A percentile compares a stretch with the other conserved stretches of the same genome.
These are phyloP conservation scores for Aspergillus thermomutatus DNA, from an alignment of 2,329 filamentous ascomycete species.

Conservation along the genomic window DNA sequence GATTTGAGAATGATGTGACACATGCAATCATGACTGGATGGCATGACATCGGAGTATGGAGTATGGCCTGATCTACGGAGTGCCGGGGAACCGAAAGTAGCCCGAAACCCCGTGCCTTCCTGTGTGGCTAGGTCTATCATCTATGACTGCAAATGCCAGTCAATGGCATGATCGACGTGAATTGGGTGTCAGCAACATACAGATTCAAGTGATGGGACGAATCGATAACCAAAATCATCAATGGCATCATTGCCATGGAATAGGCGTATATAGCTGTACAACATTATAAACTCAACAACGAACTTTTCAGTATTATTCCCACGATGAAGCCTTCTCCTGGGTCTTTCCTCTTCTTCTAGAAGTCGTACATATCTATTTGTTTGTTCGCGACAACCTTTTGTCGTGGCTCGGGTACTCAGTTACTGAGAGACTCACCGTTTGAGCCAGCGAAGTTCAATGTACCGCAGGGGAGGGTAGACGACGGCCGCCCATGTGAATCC, in stretches of 20 bases:
- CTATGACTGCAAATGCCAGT: neutral
- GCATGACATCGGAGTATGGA: neutral
- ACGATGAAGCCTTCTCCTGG: neutral
- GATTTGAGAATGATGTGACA: neutral
- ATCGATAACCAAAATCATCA: neutral
- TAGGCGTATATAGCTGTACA: neutral
- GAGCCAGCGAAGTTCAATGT: constrained; percentile 49
- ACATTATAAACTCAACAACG: neutral
- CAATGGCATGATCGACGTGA: neutral
- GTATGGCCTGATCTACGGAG: neutral
- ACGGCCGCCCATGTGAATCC: constrained; percentile 59
- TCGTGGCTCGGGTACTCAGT: neutral
- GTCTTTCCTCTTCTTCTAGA: neutral
- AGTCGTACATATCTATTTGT: neutral
- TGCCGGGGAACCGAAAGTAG: neutral
- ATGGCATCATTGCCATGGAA: neutral
- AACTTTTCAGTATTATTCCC: neutral
- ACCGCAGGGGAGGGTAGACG: constrained; percentile 54
- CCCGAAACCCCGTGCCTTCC: too few species aligned
- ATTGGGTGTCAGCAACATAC: neutral
- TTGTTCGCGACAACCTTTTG: neutral
- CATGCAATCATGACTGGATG: neutral
- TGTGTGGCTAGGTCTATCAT: neutral
- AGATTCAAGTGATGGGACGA: neutral
- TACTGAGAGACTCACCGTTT: constrained; percentile 35